Evolutionary conservation across 192 early-diverging fungal species (phyloP).

Genomic region (Coemansia sp.): DNA sequence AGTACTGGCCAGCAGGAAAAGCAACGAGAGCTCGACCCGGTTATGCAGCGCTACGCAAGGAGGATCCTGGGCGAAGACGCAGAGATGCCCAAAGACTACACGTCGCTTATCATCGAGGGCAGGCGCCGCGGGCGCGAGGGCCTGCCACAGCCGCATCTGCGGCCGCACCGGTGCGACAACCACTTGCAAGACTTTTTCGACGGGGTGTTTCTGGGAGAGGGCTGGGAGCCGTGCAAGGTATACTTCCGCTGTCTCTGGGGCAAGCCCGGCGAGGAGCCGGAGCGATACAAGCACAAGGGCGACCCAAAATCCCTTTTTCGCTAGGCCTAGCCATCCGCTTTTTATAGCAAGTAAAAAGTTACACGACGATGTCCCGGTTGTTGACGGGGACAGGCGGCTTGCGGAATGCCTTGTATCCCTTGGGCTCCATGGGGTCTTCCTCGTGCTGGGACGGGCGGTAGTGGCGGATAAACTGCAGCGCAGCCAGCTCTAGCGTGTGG

Average conservation of each 20-base stretch:
- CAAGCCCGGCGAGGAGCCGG: slow-evolving; percentile 42
- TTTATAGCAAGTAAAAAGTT: neutral
- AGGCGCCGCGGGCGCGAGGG: slow-evolving; percentile 39
- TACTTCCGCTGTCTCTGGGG: slow-evolving; percentile 37
- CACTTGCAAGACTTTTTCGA: slow-evolving; percentile 45
- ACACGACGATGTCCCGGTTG: slow-evolving; percentile 48
- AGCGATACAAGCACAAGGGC: slow-evolving; percentile 29
- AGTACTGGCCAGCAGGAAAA: too few relatives aligned
- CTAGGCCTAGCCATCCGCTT: neutral
- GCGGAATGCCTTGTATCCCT: slow-evolving; percentile 47
- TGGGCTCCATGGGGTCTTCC: slow-evolving; percentile 46
- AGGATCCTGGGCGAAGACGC: slow-evolving; percentile 39
- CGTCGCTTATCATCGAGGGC: slow-evolving; percentile 26
- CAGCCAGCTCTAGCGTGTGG: slow-evolving; percentile 69
- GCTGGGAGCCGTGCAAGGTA: slow-evolving; percentile 18
- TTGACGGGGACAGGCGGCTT: slow-evolving; percentile 29
- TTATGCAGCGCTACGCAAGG: slow-evolving; percentile 28
- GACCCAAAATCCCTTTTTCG: slow-evolving; percentile 13
- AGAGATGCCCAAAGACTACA: slow-evolving; percentile 31
- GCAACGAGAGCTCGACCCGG: slow-evolving; percentile 15
- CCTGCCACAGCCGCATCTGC: slow-evolving; percentile 34
- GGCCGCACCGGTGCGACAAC: slow-evolving; percentile 41
- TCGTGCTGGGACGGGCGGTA: slow-evolving; percentile 65
- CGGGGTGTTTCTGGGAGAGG: slow-evolving; percentile 32
- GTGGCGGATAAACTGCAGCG: slow-evolving; percentile 75